A percentile compares a stretch with the other conserved stretches of the same genome.
phyloP scores from a whole-genome alignment of 441 rosid species.

The Viola pubescens region DNA sequence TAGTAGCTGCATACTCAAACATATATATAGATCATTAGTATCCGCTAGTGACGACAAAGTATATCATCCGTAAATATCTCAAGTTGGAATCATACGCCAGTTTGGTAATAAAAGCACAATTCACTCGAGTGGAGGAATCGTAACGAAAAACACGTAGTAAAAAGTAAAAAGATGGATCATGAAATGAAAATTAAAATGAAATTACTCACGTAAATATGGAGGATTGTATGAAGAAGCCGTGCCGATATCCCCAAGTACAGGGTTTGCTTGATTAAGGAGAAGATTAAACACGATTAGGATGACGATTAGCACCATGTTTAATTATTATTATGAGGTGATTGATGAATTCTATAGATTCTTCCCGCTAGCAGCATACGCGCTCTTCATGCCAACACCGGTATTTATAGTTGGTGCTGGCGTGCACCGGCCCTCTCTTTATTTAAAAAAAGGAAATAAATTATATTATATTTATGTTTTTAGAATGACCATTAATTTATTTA shows the following conservation, averaged over 20 bases:
- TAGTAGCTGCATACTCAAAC: conserved; percentile 28
- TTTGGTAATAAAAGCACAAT: too few relatives aligned
- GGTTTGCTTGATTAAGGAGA: conserved; percentile 4
- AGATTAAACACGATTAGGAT: conserved; percentile 4
- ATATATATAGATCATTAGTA: neutral
- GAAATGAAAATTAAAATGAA: neutral
- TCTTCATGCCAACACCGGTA: neutral
- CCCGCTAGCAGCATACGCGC: neutral
- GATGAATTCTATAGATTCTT: neutral
- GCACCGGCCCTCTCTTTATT: too few relatives aligned
- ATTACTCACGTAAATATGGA: conserved; percentile 41
- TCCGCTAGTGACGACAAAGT: neutral
- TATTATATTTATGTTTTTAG: neutral
- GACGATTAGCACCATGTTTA: conserved; percentile 1
- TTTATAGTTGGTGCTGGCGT: too few relatives aligned
- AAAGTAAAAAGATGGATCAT: too few relatives aligned
- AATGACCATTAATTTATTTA: too few relatives aligned
- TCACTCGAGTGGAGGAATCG: neutral
- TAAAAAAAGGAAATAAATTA: too few relatives aligned
- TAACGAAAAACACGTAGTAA: neutral
- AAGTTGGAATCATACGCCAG: neutral
- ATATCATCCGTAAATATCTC: neutral
- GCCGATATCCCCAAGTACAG: conserved; percentile 32
- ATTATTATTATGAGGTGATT: neutral
- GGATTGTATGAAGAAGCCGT: conserved; percentile 39